These are phyloP conservation scores for Ceriops zippeliana DNA, from an alignment of 345 rosid genomes.

Conservation along the genomic window DNA sequence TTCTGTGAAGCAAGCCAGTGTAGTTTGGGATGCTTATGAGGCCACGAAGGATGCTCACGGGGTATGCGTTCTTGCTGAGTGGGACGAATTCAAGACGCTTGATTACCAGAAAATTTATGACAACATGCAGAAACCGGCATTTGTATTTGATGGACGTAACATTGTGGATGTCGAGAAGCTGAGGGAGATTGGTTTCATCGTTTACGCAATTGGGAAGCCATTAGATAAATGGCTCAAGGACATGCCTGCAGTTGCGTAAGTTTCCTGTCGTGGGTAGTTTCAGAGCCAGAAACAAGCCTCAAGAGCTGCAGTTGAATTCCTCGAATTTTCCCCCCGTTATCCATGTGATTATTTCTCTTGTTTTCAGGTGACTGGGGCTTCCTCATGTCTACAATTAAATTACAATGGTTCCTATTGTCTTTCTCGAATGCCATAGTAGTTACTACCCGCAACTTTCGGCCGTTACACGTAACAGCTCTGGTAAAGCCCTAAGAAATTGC, in stretches of 20 bases:
- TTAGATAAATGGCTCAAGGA: conserved; percentile 26
- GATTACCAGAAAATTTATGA: conserved; percentile 23
- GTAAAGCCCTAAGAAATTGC: too few relatives aligned
- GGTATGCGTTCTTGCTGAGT: conserved; percentile 15
- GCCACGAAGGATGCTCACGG: conserved; percentile 25
- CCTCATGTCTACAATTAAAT: neutral
- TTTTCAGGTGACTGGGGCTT: neutral
- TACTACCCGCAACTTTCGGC: too few relatives aligned
- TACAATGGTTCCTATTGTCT: too few relatives aligned
- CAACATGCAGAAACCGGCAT: conserved; percentile 26
- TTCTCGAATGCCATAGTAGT: neutral
- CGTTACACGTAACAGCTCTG: too few relatives aligned
- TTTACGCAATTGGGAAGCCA: conserved; percentile 27
- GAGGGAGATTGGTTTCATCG: conserved; percentile 25
- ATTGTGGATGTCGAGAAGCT: conserved; percentile 15
- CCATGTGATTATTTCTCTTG: neutral
- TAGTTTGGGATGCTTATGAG: conserved; percentile 21
- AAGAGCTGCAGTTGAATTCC: neutral
- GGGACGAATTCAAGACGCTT: conserved; percentile 24
- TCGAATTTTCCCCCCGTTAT: neutral
- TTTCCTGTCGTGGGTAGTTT: neutral
- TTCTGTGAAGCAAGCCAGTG: conserved; percentile 6
- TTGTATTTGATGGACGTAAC: conserved; percentile 23
- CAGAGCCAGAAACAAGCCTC: neutral
- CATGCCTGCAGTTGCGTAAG: conserved; percentile 25